Evolutionary conservation across 1,139 yeast genomes (phyloP), one percentile per base, ranked within the genome.

Genomic region (Candida anutae): DNA sequence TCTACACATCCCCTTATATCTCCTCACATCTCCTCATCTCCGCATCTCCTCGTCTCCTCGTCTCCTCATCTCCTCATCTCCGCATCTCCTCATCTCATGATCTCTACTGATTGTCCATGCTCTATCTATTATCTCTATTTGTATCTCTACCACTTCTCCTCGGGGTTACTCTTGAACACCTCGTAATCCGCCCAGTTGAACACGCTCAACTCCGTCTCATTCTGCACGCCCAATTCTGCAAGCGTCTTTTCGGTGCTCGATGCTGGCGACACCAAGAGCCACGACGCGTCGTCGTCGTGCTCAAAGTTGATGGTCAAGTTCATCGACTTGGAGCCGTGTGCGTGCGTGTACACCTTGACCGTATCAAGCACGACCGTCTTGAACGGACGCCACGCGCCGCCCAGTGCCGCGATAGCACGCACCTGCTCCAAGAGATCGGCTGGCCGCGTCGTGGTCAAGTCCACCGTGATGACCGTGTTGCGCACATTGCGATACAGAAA

Each of bases 301-400:
- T 85, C 95, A 51, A 90, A 74, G 51, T 90, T 90, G 37, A 93
- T 82, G 27, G 85, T 94, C 40, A 90, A 65, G 48, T 90, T 87
- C 77, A 87, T 82, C 2, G 96, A 84, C 57, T 90, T 90, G 22
- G 95, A 72, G 5, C 94, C 94, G 51, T 90, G 97, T 0, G 98
- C 97, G 48, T 84, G 85, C 21, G 95, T 82, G 55, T 90, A 90
- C 12, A 90, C 69, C 55, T 93, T 90, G 36, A 90, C 50, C 0
- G 93, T 64, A 46, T 90, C 84, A 43, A 77, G 79, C 2, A 62
- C 62, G n/a, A 83, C 82, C 37, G 69, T 81, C 43, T 96, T 69
- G 53, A 77, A 88, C 1, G 97, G 94, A 43, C 95, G 68, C 37
- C 78, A 72, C 0, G 72, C 75, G 2, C 94, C 85, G 6, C 77